A percentile compares a stretch with the other conserved stretches of the same genome.
These are phyloP conservation scores for Plasmopara muralis DNA, from an alignment of 352 stramenopile genomes.

Conservation along the genomic window DNA sequence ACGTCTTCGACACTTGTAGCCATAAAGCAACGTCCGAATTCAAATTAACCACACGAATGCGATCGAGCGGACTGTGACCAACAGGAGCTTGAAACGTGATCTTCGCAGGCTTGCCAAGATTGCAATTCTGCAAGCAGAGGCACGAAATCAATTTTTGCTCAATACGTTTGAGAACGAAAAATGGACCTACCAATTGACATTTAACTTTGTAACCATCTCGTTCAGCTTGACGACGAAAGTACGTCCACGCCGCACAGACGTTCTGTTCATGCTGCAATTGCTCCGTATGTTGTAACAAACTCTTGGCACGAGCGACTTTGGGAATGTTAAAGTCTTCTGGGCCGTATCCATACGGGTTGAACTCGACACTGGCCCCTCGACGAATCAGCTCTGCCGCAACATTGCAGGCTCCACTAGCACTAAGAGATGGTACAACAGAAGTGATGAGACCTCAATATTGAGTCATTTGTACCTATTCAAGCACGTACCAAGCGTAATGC, in stretches of 20 bases:
- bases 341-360: conserved; percentile 82
- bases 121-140: conserved; percentile 45
- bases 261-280: conserved; percentile 79
- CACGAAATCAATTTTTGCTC: not conserved
- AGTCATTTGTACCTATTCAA: not conserved
- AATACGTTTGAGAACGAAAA: not conserved
- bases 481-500: conserved; percentile 75
- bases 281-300: conserved; percentile 81
- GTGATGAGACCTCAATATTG: conserved; percentile 1
- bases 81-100: conserved; percentile 68
- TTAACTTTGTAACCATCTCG: conserved; percentile 61
- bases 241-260: conserved; percentile 68
- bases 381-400: conserved; percentile 72
- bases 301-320: conserved; percentile 74
- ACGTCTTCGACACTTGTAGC: conserved; percentile 83
- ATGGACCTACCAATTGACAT: conserved; percentile 52
- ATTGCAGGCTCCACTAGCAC: conserved; percentile 62
- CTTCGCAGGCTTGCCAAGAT: conserved; percentile 72
- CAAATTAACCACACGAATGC: conserved; percentile 82
- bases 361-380: conserved; percentile 57
- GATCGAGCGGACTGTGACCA: conserved; percentile 65
- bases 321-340: conserved; percentile 81
- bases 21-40: conserved; percentile 72
- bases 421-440: conserved; percentile 16
- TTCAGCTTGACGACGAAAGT: conserved; percentile 68